Percentiles rank a stretch among this genome's conserved stretches.
Conservation (phyloP, 225 moss, liverwort and hornwort species). For the Ulota crispa region DNA sequence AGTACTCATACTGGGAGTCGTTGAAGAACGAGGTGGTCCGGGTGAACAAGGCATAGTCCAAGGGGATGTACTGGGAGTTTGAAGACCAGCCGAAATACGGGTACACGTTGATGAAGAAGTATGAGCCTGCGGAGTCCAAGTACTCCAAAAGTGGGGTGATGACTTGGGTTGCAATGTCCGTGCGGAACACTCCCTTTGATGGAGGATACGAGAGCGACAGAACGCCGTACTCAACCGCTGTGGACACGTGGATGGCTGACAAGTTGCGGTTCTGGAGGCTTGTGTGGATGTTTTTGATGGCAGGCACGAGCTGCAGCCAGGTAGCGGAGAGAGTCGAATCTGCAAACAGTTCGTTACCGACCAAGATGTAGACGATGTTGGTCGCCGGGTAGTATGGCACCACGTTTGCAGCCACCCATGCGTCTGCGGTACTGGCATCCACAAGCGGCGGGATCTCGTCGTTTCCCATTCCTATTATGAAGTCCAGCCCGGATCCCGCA, state of each 20-base stretch:
- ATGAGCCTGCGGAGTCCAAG: slow-evolving; percentile 42
- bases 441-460: slow-evolving; percentile 34
- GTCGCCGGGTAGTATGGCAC: slow-evolving; percentile 46
- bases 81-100: slow-evolving; percentile 69
- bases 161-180: slow-evolving; percentile 35
- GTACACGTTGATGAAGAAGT: slow-evolving; percentile 68
- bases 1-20: slow-evolving; percentile 39
- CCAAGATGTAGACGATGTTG: slow-evolving; percentile 42
- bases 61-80: slow-evolving; percentile 56
- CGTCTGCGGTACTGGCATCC: slow-evolving; percentile 27
- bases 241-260: slow-evolving; percentile 31
- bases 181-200: slow-evolving; percentile 32
- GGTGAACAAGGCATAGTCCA: slow-evolving; percentile 60
- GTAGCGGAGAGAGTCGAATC: slow-evolving; percentile 20
- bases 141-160: slow-evolving; percentile 45
- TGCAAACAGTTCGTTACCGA: slow-evolving; percentile 44
- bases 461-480: slow-evolving; percentile 38
- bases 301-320: slow-evolving; percentile 44
- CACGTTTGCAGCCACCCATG: slow-evolving; percentile 39
- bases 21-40: slow-evolving; percentile 32
- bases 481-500: slow-evolving; percentile 36
- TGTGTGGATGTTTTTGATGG: slow-evolving; percentile 37
- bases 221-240: slow-evolving; percentile 37
- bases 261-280: slow-evolving; percentile 36
- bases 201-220: slow-evolving; percentile 43